Conservation (phyloP, 2,329 filamentous ascomycete species). For the Daldinia sp. region DNA sequence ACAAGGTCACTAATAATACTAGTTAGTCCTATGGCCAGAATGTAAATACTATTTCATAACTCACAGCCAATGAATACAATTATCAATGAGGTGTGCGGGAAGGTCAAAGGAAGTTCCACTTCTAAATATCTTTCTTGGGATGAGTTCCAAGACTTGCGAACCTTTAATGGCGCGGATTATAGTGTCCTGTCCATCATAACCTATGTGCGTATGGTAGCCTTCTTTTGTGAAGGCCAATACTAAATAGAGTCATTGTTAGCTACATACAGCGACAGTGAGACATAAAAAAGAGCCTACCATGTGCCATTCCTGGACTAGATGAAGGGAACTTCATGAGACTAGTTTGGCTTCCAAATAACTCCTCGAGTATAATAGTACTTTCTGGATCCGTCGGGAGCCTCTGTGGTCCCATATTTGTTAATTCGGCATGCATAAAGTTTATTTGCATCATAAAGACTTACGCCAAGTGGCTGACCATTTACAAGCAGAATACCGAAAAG, state of each 20-base stretch:
- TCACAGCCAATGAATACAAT: slow-evolving; percentile 72
- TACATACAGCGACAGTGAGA: background rate
- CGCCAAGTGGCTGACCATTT: slow-evolving; percentile 60
- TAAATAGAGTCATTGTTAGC: slow-evolving; percentile 36
- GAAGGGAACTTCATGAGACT: slow-evolving; percentile 66
- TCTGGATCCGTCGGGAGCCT: slow-evolving; percentile 51
- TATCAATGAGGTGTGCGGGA: slow-evolving; percentile 61
- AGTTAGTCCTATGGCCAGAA: slow-evolving; percentile 4
- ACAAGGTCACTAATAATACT: slow-evolving; percentile 30
- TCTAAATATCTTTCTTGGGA: slow-evolving; percentile 53
- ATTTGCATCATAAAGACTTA: slow-evolving; percentile 28
- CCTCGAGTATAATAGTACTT: slow-evolving; percentile 53
- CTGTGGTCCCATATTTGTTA: slow-evolving; percentile 51
- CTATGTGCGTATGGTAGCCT: slow-evolving; percentile 66
- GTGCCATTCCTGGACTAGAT: slow-evolving; percentile 63
- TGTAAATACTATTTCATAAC: slow-evolving; percentile 42
- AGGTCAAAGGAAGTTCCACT: slow-evolving; percentile 57
- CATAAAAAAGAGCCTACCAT: slow-evolving; percentile 51
- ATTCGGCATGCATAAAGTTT: background rate
- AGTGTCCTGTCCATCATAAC: slow-evolving; percentile 56
- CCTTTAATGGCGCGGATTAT: slow-evolving; percentile 58
- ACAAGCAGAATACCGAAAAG: slow-evolving; percentile 53
- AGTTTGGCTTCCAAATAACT: slow-evolving; percentile 66
- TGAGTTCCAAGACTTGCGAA: slow-evolving; percentile 50
- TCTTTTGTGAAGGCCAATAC: slow-evolving; percentile 48